A percentile compares a stretch with the other conserved stretches of the same genome.
Conservation (phyloP, 257 asterid genomes). For the Forsythia suspensa region DNA sequence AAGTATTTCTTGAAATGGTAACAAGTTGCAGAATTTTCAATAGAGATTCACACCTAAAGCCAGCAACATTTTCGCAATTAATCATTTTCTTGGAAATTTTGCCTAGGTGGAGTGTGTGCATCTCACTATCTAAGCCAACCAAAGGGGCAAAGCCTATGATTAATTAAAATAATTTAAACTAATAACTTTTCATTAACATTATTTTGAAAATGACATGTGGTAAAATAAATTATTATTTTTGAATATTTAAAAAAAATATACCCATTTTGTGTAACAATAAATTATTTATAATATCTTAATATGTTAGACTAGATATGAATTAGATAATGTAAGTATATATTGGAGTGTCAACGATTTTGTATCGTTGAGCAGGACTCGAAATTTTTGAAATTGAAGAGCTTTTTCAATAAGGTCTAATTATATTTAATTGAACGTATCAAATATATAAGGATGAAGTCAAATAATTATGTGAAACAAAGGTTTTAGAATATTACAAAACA, state of each 20-base stretch:
- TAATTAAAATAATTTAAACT: neutral
- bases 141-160: neutral
- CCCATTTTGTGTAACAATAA: no score
- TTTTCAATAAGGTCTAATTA: no score
- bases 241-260: no score
- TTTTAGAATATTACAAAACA: neutral
- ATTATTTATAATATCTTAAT: no score
- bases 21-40: constrained; percentile 26
- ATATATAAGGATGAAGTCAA: no score
- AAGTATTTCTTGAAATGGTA: neutral
- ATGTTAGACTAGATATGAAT: neutral
- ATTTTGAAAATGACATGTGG: neutral
- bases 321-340: no score
- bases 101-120: neutral
- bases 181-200: neutral
- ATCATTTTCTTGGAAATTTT: neutral
- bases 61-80: neutral
- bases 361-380: no score
- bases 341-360: neutral
- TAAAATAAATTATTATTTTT: neutral
- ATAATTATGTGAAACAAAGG: no score
- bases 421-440: no score
- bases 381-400: no score
- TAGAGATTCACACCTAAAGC: constrained; percentile 16
- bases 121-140: neutral